A percentile compares a stretch with the other conserved stretches of the same genome.
These are phyloP conservation scores for Penicillium roqueforti DNA, from an alignment of 495 filamentous ascomycete species.

Conservation along the genomic window DNA sequence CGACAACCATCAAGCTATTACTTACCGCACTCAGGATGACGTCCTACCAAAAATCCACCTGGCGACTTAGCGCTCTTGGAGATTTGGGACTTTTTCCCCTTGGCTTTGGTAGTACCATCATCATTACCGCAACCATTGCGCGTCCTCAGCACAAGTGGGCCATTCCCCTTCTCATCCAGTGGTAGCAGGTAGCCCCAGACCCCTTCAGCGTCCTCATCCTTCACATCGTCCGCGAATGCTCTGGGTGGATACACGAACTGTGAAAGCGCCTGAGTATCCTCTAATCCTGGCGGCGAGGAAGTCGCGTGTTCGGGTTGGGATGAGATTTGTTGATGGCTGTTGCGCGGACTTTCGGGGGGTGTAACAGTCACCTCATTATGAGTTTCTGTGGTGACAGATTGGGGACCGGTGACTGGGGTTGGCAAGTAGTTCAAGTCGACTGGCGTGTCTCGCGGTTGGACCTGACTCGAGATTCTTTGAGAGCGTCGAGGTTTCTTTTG, in stretches of 20 bases:
- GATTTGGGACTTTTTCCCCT: constrained; percentile 27
- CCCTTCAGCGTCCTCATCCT: constrained; percentile 75
- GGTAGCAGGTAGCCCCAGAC: constrained; percentile 96
- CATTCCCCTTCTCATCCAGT: constrained; percentile 61
- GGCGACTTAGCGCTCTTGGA: constrained; percentile 50
- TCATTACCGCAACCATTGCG: constrained; percentile 59
- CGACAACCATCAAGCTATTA: constrained; percentile 1
- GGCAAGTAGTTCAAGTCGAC: constrained; percentile 66
- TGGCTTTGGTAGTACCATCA: constrained; percentile 35
- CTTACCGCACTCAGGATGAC: constrained; percentile 93
- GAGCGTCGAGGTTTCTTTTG: constrained; percentile 52
- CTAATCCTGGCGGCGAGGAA: constrained; percentile 53
- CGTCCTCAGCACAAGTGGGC: constrained; percentile 69
- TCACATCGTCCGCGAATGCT: constrained; percentile 73
- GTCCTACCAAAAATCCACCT: constrained; percentile 86
- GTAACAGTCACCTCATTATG: constrained; percentile 70
- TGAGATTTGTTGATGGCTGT: constrained; percentile 48
- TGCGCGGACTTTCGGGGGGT: constrained; percentile 60
- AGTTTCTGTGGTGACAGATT: constrained; percentile 58
- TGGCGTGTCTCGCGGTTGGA: constrained; percentile 52
- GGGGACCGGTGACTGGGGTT: constrained; percentile 71
- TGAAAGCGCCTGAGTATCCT: constrained; percentile 64
- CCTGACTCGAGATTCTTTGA: constrained; percentile 51
- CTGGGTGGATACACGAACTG: constrained; percentile 75
- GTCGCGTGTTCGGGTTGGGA: constrained; percentile 61